Conservation (phyloP, 257 asterid genomes). For the Nicotiana knightiana region DNA sequence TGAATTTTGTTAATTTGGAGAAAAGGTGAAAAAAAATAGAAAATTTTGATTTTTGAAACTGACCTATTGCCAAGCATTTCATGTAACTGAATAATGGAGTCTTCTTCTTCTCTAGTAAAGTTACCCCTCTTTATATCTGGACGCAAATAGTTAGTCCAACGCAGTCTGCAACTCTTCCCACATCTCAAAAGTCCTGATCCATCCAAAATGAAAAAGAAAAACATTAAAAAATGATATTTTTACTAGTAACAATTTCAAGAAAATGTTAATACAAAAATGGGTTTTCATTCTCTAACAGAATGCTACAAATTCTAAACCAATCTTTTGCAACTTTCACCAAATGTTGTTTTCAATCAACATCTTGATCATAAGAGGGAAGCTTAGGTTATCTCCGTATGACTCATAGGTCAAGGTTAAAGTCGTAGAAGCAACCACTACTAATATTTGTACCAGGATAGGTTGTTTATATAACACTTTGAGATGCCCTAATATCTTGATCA, state of each 20-base stretch:
- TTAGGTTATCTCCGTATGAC: too few species aligned
- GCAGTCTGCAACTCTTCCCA: slow-evolving; percentile 59
- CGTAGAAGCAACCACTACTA: rapidly evolving
- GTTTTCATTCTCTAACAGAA: neutral
- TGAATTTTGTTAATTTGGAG: neutral
- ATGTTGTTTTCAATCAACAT: neutral
- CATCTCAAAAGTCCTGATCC: slow-evolving; percentile 49
- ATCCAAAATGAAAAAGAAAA: neutral
- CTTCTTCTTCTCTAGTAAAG: slow-evolving; percentile 48
- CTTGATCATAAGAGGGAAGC: neutral
- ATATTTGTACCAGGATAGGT: too few species aligned
- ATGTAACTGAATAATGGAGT: slow-evolving; percentile 31
- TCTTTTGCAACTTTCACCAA: neutral
- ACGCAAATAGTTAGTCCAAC: slow-evolving; percentile 53
- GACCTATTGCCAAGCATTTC: slow-evolving; percentile 65
- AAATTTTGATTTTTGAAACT: neutral
- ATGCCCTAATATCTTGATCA: too few species aligned
- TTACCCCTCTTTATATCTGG: slow-evolving; percentile 56
- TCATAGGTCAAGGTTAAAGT: too few species aligned
- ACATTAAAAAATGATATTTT: neutral
- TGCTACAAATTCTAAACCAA: neutral
- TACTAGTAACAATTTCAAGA: neutral
- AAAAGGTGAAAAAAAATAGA: neutral
- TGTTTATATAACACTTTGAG: too few species aligned
- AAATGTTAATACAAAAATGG: neutral